Conservation (phyloP, 495 filamentous ascomycete genomes). For the Aspergillus nidulans region DNA sequence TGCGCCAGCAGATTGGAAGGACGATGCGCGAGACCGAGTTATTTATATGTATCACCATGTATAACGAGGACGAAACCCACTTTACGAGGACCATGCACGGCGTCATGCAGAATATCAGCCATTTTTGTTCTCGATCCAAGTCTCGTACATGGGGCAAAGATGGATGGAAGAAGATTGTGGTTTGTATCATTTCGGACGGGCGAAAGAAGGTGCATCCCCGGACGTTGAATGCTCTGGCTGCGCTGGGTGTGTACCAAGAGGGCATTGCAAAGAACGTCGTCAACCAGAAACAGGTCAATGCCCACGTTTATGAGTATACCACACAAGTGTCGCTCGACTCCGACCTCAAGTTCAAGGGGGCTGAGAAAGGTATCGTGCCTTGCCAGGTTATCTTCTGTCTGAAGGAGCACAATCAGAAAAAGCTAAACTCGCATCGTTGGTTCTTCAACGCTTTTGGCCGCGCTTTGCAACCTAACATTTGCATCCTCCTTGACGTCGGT, state of each 20-base stretch:
- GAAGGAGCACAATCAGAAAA: slow-evolving; percentile 97
- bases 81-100: slow-evolving; percentile 99
- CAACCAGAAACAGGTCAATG: slow-evolving; percentile 78
- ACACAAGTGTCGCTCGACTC: slow-evolving; percentile 95
- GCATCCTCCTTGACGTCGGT: slow-evolving; percentile 93
- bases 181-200: slow-evolving; percentile 92
- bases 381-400: slow-evolving; percentile 98
- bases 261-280: slow-evolving; percentile 98
- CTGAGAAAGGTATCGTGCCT: slow-evolving; percentile 98
- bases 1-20: slow-evolving; percentile 88
- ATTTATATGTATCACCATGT: slow-evolving; percentile 98
- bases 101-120: slow-evolving; percentile 94
- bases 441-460: slow-evolving; percentile 98
- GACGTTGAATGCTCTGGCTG: slow-evolving; percentile 91
- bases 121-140: slow-evolving; percentile 90
- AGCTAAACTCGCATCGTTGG: slow-evolving; percentile 98
- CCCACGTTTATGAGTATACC: slow-evolving; percentile 98
- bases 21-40: slow-evolving; percentile 93
- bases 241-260: slow-evolving; percentile 97
- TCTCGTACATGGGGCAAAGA: slow-evolving; percentile 94
- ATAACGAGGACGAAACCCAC: slow-evolving; percentile 92
- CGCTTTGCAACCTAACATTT: slow-evolving; percentile 91
- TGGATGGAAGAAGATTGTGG: slow-evolving; percentile 99
- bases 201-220: slow-evolving; percentile 90
- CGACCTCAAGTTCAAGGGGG: slow-evolving; percentile 97